Conservation (phyloP, 139 green algal species). For the Chlorella ohadii region DNA sequence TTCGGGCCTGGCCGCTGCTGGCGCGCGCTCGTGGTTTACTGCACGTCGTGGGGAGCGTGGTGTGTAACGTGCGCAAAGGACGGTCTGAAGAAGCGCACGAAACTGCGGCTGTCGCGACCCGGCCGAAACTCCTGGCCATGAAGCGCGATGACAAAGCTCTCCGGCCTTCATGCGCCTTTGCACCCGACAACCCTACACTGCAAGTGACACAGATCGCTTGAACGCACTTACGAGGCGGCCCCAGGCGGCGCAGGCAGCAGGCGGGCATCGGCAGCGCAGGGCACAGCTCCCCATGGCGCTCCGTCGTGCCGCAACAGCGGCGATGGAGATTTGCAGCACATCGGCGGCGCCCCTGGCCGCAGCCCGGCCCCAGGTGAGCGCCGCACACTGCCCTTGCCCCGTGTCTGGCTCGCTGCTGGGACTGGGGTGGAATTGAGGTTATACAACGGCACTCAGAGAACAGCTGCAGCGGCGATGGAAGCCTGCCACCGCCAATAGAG, state of each 20-base stretch:
- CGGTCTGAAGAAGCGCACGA: no score
- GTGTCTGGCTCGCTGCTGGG: neutral
- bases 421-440: no score
- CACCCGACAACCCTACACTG: neutral
- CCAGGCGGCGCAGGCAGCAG: neutral
- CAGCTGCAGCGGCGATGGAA: no score
- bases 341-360: neutral
- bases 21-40: no score
- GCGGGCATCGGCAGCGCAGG: neutral
- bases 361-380: neutral
- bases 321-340: neutral
- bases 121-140: no score
- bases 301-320: neutral
- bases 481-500: neutral
- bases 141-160: neutral
- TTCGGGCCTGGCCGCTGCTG: no score
- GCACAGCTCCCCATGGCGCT: neutral
- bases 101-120: no score
- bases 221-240: neutral
- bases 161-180: neutral
- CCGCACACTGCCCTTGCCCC: neutral
- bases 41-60: no score
- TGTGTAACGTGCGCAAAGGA: no score
- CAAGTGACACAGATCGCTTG: neutral
- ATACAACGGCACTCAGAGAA: no score